A percentile compares a stretch with the other conserved stretches of the same genome.
These are phyloP conservation scores for Balamuthia mandrillaris DNA, from an alignment of 208 protist species.

Conservation along the genomic window DNA sequence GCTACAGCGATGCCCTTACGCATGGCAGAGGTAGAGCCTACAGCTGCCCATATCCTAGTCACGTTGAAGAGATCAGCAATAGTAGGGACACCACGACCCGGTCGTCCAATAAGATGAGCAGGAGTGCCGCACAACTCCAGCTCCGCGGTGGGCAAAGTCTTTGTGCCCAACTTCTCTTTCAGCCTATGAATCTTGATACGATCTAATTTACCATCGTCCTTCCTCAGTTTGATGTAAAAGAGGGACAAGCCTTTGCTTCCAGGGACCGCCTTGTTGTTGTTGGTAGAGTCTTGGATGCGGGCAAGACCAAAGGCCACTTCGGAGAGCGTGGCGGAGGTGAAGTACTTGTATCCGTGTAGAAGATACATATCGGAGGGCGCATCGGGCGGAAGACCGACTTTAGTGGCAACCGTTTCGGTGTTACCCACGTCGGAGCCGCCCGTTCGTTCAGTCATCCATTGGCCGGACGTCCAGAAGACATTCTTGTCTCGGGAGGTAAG, in stretches of 20 bases:
- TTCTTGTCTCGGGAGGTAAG: conserved; percentile 41
- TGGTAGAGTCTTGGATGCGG: conserved; percentile 6
- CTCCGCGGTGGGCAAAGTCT: conserved; percentile 59
- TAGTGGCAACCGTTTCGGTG: conserved; percentile 10
- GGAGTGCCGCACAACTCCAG: conserved; percentile 31
- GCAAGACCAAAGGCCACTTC: conserved; percentile 39
- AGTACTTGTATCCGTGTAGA: conserved; percentile 2
- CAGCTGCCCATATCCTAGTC: conserved; percentile 33
- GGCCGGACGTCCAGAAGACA: conserved; percentile 50
- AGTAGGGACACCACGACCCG: conserved; percentile 31
- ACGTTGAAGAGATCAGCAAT: conserved; percentile 43
- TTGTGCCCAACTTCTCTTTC: conserved; percentile 63
- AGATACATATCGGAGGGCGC: conserved; percentile 9
- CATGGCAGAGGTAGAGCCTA: not conserved
- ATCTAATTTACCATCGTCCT: conserved; percentile 29
- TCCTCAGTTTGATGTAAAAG: conserved; percentile 19
- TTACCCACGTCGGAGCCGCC: conserved; percentile 50
- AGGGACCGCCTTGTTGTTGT: not conserved
- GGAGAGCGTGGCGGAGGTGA: conserved; percentile 33
- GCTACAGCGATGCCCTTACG: conserved; percentile 7
- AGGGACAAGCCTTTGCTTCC: conserved; percentile 37
- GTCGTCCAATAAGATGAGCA: conserved; percentile 21
- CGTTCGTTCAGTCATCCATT: conserved; percentile 55
- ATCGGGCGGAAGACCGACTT: not conserved
- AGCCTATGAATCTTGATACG: conserved; percentile 37